These are phyloP conservation scores for Fusarium hostae DNA, from an alignment of 2,329 filamentous ascomycete genomes.

Conservation along the genomic window DNA sequence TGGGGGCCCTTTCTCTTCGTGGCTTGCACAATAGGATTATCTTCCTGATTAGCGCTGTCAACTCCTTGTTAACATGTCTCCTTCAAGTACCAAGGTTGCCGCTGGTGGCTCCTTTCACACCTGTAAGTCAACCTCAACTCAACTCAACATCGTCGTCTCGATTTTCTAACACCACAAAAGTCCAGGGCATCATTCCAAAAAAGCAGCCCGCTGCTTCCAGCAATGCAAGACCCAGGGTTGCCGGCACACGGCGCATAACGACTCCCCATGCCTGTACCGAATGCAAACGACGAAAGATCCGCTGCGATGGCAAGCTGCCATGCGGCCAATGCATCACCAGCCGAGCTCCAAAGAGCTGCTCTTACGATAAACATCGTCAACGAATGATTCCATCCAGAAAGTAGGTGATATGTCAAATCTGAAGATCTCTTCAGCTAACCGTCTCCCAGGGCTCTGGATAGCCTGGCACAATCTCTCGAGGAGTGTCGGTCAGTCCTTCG, in stretches of 20 bases:
- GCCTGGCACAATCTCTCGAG: slow-evolving; percentile 71
- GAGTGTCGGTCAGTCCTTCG: slow-evolving; percentile 61
- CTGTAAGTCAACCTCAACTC: slow-evolving; percentile 30
- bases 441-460: slow-evolving; percentile 64
- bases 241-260: slow-evolving; percentile 61
- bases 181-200: slow-evolving; percentile 64
- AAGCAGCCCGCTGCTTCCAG: slow-evolving; percentile 55
- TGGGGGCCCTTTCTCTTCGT: slow-evolving; percentile 31
- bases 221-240: slow-evolving; percentile 53
- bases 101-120: slow-evolving; percentile 52
- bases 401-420: slow-evolving; percentile 57
- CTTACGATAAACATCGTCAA: slow-evolving; percentile 83
- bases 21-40: slow-evolving; percentile 25
- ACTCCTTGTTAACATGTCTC: slow-evolving; percentile 47
- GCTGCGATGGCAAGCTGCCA: slow-evolving; percentile 83
- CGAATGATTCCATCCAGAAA: slow-evolving; percentile 81
- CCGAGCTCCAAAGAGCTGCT: slow-evolving; percentile 80
- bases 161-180: slow-evolving; percentile 44
- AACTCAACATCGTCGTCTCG: background rate
- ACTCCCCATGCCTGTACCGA: slow-evolving; percentile 76
- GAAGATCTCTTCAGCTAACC: slow-evolving; percentile 24
- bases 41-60: slow-evolving; percentile 23
- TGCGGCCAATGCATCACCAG: slow-evolving; percentile 87
- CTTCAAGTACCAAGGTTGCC: slow-evolving; percentile 59
- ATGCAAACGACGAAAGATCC: slow-evolving; percentile 84